Evolutionary conservation across 108 stramenopile genomes (phyloP).

Genomic region (Epithemia pelagica): DNA sequence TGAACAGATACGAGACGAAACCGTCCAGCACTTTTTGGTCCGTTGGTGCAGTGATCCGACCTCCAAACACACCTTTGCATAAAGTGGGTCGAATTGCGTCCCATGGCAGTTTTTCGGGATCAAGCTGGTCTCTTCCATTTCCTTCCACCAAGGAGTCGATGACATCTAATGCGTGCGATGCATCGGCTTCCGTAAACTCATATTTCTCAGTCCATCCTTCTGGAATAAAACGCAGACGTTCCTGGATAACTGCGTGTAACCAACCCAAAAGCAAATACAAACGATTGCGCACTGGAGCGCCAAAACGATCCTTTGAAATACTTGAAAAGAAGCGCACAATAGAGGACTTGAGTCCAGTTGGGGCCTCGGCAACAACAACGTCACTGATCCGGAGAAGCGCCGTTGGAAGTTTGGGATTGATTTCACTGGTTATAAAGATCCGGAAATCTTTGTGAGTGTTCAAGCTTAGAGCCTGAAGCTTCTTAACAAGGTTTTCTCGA

Average conservation of each 20-base stretch:
- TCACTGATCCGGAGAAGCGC: slow-evolving; percentile 73
- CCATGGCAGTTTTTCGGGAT: slow-evolving; percentile 83
- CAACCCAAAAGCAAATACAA: slow-evolving; percentile 90
- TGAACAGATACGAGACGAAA: slow-evolving; percentile 52
- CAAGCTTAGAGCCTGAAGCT: slow-evolving; percentile 69
- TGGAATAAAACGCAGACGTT: slow-evolving; percentile 93
- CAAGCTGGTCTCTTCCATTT: slow-evolving; percentile 34
- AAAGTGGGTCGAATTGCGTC: slow-evolving; percentile 80
- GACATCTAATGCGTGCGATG: slow-evolving; percentile 84
- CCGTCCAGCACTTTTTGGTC: slow-evolving; percentile 67
- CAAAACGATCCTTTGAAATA: slow-evolving; percentile 58
- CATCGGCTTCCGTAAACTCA: slow-evolving; percentile 96
- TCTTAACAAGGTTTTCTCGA: slow-evolving; percentile 88
- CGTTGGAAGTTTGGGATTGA: slow-evolving; percentile 75
- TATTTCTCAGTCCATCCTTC: slow-evolving; percentile 92
- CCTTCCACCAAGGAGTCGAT: slow-evolving; percentile 50
- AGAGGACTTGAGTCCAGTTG: slow-evolving; percentile 89
- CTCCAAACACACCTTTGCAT: slow-evolving; percentile 76
- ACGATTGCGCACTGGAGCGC: slow-evolving; percentile 55
- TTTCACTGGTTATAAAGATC: slow-evolving; percentile 91
- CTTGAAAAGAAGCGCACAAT: slow-evolving; percentile 83
- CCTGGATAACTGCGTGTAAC: slow-evolving; percentile 94
- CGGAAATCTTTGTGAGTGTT: slow-evolving; percentile 76
- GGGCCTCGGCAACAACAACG: slow-evolving; percentile 88
- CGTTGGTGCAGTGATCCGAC: slow-evolving; percentile 48